These are phyloP conservation scores for Cryptococcus floricola DNA, from an alignment of 1,284 basidiomycete genomes.

Conservation along the genomic window DNA sequence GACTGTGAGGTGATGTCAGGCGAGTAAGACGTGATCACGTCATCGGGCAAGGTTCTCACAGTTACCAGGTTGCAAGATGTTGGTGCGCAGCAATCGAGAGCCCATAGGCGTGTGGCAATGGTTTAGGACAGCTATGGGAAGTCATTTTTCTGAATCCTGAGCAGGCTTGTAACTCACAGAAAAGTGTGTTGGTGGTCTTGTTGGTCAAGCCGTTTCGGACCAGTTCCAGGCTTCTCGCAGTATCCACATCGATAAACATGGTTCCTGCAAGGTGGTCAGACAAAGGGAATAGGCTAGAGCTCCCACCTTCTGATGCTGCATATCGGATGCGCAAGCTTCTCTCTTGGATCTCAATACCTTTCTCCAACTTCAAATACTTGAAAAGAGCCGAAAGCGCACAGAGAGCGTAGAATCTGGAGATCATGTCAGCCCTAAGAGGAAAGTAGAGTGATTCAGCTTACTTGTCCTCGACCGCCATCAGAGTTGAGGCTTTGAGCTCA, in stretches of 20 bases:
- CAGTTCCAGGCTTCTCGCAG: conserved; percentile 79
- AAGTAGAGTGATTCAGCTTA: conserved; percentile 47
- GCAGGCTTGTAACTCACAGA: background rate
- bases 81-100: conserved; percentile 68
- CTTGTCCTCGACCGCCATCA: conserved; percentile 73
- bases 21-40: background rate
- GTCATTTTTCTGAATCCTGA: background rate
- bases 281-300: background rate
- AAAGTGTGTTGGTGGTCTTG: conserved; percentile 61
- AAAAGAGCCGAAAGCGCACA: conserved; percentile 80
- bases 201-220: conserved; percentile 66
- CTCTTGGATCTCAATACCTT: conserved; percentile 61
- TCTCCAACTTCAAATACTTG: conserved; percentile 67
- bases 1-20: conserved; percentile 47
- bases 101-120: conserved; percentile 87
- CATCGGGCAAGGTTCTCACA: conserved; percentile 49
- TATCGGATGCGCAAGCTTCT: conserved; percentile 75
- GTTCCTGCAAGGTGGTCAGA: conserved; percentile 58
- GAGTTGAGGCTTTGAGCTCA: conserved; percentile 66
- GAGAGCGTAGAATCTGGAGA: conserved; percentile 75
- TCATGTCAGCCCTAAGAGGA: background rate
- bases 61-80: conserved; percentile 77
- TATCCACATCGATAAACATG: conserved; percentile 87
- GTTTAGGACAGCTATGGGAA: conserved; percentile 55
- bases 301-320: conserved; percentile 60